Evolutionary conservation across 371 early-diverging fungal genomes (phyloP).

Genomic region (Circinella umbellata): DNA sequence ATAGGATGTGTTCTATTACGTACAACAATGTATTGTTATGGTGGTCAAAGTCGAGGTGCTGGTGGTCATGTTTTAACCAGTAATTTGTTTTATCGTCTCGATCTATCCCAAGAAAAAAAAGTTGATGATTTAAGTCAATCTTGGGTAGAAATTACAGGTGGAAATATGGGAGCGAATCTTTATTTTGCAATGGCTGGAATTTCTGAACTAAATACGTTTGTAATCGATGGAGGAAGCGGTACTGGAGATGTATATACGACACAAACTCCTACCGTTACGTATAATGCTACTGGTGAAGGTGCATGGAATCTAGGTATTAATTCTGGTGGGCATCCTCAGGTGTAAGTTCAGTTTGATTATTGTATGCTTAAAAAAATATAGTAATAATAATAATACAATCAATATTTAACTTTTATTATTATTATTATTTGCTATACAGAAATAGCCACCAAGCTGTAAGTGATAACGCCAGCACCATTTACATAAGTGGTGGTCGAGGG

Average conservation of each 20-base stretch:
- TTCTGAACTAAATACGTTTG: not conserved
- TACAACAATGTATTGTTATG: not conserved
- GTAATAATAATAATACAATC: no score
- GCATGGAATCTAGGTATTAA: not conserved
- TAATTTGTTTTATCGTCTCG: not conserved
- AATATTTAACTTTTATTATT: not conserved
- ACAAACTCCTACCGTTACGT: not conserved
- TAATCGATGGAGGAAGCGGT: not conserved
- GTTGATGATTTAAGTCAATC: not conserved
- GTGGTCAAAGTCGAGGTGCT: not conserved
- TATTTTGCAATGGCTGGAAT: constrained; percentile 1
- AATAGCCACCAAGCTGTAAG: not conserved
- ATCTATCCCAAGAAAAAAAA: not conserved
- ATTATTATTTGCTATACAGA: not conserved
- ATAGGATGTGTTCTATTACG: not conserved
- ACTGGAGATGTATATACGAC: not conserved
- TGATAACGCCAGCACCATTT: not conserved
- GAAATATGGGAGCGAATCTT: not conserved
- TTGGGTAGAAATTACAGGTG: not conserved
- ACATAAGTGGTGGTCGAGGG: not conserved
- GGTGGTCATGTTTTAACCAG: not conserved
- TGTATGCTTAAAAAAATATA: no score
- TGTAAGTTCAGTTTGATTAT: not conserved
- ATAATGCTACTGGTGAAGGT: not conserved
- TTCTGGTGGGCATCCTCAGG: not conserved